Evolutionary conservation across 164 flowering plant genomes (phyloP), one percentile per base, ranked within the genome.

Genomic region (Nymphaea colorata): DNA sequence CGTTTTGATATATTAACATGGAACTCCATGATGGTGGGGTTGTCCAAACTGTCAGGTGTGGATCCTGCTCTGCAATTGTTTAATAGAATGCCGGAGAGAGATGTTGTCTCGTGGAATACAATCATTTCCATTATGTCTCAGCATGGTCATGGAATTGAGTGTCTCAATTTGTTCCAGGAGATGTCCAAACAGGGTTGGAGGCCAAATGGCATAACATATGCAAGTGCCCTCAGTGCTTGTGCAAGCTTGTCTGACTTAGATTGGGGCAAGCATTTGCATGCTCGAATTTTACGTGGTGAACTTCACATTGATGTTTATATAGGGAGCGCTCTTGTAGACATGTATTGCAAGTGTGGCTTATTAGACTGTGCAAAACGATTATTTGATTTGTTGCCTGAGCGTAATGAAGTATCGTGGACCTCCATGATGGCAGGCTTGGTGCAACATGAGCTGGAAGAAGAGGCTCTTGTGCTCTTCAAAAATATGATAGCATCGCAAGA

Each of bases 221-320:
- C 82, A 55, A 80, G 81, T 69, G 86, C 76, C 61, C 77, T 85
- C 36, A 79, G 87, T 73, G 85, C 86, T 43, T 82, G 87, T 65
- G 55, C 84, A 1, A 75, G 79, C 63, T 57, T 82, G 42, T 59
- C 43, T 64, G 82, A 84, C 72, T 62, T 82, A 25, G 75, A 75
- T 57, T 82, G 87, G 87, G 90, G 90, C 44, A 69, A 72, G 43
- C 90, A 86, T 75, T 69, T 86, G 70, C 90, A 86, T 64, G 82
- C 81, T 59, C 78, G 79, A 67, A 73, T 86, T 25, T 15, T 86
- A 18, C 78, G 85, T 55, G 65, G 68, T 18, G 80, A 80, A 62
- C 72, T 64, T 42, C 25, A 45, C 65, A 62, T 76, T 42, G 84
- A 84, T 70, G 81, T 73, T 15, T 81, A 66, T 69, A 72, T 74